Evolutionary conservation across 805 yeast species (phyloP).

Genomic region (Hanseniaspora singularis): DNA sequence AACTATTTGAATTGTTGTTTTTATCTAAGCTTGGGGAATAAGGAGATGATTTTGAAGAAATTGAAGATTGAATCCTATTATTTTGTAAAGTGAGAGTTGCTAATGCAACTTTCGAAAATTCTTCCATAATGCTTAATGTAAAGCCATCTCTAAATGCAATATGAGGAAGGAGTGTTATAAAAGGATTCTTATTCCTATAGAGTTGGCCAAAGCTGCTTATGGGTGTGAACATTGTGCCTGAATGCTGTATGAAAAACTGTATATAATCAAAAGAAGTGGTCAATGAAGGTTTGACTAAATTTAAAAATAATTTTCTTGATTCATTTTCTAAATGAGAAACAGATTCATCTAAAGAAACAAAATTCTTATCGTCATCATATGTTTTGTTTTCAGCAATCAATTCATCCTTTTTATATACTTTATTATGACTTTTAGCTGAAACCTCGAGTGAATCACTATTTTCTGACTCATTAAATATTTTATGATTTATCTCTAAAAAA

Average conservation of each 20-base stretch:
- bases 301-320: background rate
- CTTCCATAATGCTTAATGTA: conserved; percentile 8
- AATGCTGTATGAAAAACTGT: conserved; percentile 4
- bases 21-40: background rate
- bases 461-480: background rate
- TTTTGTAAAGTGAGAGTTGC: background rate
- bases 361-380: background rate
- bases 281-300: background rate
- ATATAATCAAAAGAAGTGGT: conserved; percentile 7
- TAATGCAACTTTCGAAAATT: conserved; percentile 7
- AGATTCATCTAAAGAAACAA: conserved; percentile 7
- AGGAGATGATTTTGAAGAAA: background rate
- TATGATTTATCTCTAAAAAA: background rate
- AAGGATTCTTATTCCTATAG: conserved; percentile 9
- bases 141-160: conserved; percentile 7
- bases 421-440: too few relatives aligned
- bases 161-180: background rate
- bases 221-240: conserved; percentile 10
- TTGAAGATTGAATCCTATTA: background rate
- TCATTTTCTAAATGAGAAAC: background rate
- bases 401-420: too few relatives aligned
- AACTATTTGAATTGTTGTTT: too few relatives aligned
- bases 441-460: background rate
- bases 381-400: background rate
- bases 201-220: conserved; percentile 8